Evolutionary conservation across 169 alveolate genomes (phyloP).

Genomic region (Cryptosporidium felis): DNA sequence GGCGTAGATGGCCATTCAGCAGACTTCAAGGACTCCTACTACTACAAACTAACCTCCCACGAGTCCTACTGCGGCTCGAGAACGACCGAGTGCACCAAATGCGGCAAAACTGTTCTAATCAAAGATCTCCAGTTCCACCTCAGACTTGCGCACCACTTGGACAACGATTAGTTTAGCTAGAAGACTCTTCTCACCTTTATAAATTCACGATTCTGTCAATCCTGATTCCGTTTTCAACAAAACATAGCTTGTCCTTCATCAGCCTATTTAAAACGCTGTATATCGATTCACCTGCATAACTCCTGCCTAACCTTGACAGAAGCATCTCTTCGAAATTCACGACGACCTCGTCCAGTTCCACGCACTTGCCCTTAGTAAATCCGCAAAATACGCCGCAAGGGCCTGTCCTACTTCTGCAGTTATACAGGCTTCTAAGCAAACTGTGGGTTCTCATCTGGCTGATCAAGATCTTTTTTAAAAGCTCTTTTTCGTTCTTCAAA

Average conservation of each 20-base stretch:
- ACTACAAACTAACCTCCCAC: constrained; percentile 71
- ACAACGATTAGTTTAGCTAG: background rate
- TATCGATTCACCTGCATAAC: background rate
- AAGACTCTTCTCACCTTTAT: background rate
- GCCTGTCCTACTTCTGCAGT: too few species aligned
- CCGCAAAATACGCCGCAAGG: too few species aligned
- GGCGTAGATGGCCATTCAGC: constrained; percentile 58
- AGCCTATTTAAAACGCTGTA: background rate
- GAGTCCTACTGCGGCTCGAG: constrained; percentile 76
- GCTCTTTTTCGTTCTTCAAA: constrained; percentile 25
- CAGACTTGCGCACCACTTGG: background rate
- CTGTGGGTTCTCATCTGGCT: constrained; percentile 36
- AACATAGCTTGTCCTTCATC: background rate
- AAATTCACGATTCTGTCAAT: background rate
- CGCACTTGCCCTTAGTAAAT: background rate
- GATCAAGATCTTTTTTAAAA: constrained; percentile 1
- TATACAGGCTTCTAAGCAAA: background rate
- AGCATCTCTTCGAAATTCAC: constrained; percentile 25
- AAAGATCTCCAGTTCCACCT: constrained; percentile 50
- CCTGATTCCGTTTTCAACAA: background rate
- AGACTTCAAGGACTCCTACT: constrained; percentile 60
- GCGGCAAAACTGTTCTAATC: constrained; percentile 41
- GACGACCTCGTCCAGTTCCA: constrained; percentile 25
- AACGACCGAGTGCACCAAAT: constrained; percentile 65
- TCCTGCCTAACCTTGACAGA: background rate